Evolutionary conservation across 2,329 filamentous ascomycete genomes (phyloP).

Genomic region (Colletotrichum chlorophyti): DNA sequence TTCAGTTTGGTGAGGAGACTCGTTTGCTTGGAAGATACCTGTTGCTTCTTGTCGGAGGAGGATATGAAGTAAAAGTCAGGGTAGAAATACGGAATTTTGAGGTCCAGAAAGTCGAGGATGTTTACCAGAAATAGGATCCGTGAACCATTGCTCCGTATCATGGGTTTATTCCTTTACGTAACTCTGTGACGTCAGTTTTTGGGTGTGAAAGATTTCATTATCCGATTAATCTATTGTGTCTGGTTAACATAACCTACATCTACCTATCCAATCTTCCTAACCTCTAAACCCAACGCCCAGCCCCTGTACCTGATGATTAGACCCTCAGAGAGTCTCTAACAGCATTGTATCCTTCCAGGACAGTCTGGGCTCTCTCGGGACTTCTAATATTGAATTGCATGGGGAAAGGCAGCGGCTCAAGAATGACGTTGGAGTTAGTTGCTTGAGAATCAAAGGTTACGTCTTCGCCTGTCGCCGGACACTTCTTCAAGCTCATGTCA

Average conservation of each 20-base stretch:
- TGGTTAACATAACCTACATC: background rate
- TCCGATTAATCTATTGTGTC: background rate
- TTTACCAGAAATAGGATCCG: constrained; percentile 42
- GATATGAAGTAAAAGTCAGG: constrained; percentile 53
- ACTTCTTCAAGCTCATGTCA: constrained; percentile 47
- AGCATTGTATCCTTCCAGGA: constrained; percentile 45
- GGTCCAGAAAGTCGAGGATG: constrained; percentile 53
- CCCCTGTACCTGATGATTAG: no score
- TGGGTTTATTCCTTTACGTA: no score
- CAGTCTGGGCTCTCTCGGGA: constrained; percentile 42
- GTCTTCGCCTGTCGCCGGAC: constrained; percentile 47
- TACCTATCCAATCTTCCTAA: no score
- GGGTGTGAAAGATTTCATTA: no score
- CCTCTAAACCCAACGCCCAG: no score
- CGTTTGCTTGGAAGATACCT: constrained; percentile 54
- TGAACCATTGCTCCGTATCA: background rate
- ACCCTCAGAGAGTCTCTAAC: constrained; percentile 40
- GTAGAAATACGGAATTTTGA: constrained; percentile 55
- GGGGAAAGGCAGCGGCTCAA: constrained; percentile 55
- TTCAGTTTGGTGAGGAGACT: constrained; percentile 61
- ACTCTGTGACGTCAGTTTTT: no score
- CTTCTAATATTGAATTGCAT: constrained; percentile 52
- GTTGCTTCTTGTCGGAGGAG: constrained; percentile 52
- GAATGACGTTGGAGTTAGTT: constrained; percentile 59
- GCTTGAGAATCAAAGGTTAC: constrained; percentile 56